Percentiles rank a stretch among this genome's conserved stretches.
These are phyloP conservation scores for Calocybe cyanea DNA, from an alignment of 768 basidiomycete species.

Conservation along the genomic window DNA sequence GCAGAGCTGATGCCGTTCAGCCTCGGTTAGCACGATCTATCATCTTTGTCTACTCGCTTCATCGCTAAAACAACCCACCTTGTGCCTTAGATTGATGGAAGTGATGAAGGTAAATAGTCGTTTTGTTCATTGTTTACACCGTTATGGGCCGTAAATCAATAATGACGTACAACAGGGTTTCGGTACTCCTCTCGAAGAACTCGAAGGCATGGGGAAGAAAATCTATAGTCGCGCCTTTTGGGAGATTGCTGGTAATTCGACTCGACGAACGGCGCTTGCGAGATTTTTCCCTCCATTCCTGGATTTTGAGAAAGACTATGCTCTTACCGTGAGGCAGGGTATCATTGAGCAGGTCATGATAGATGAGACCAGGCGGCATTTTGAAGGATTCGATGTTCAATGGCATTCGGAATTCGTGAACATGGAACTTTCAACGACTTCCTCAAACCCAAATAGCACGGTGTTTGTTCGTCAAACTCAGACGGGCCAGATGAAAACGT, in stretches of 20 bases:
- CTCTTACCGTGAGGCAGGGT: slow-evolving; percentile 14
- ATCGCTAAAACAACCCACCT: not conserved
- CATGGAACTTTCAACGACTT: slow-evolving; percentile 7
- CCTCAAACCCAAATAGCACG: slow-evolving; percentile 4
- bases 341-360: slow-evolving; percentile 18
- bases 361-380: slow-evolving; percentile 13
- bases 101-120: slow-evolving; percentile 14
- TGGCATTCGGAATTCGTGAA: slow-evolving; percentile 14
- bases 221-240: slow-evolving; percentile 15
- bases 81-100: slow-evolving; percentile 10
- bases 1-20: slow-evolving; percentile 14
- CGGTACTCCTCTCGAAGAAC: slow-evolving; percentile 10
- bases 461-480: slow-evolving; percentile 8
- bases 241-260: slow-evolving; percentile 12
- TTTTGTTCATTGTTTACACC: not conserved
- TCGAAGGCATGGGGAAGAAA: slow-evolving; percentile 13
- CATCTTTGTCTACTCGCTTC: not conserved
- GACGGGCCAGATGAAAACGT: slow-evolving; percentile 8
- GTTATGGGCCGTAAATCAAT: not conserved
- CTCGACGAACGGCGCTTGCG: slow-evolving; percentile 10
- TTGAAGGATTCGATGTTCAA: slow-evolving; percentile 13
- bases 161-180: slow-evolving; percentile 3
- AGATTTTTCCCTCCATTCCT: slow-evolving; percentile 16
- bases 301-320: slow-evolving; percentile 16
- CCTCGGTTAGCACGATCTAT: slow-evolving; percentile 5